Percentiles rank a stretch among this genome's conserved stretches.
phyloP scores from a whole-genome alignment of 2,329 filamentous ascomycete species.

The Phoma herbarum region DNA sequence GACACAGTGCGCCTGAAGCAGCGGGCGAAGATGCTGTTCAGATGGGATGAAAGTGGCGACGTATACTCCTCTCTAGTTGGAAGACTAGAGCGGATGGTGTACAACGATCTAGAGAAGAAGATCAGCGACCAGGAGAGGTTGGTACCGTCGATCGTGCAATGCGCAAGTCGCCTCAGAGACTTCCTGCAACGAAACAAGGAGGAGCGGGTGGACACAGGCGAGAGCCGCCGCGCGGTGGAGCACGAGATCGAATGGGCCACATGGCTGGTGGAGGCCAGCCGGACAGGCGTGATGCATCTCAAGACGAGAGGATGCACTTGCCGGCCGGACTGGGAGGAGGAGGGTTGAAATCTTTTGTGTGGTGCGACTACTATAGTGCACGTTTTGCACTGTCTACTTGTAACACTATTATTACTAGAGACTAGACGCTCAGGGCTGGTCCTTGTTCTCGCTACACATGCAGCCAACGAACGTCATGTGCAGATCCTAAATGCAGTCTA shows the following conservation, averaged over 20 bases:
- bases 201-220: conserved; percentile 36
- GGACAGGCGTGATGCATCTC: conserved; percentile 43
- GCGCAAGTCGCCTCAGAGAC: conserved; percentile 29
- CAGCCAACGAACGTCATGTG: conserved; percentile 9
- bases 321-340: conserved; percentile 37
- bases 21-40: conserved; percentile 28
- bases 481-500: conserved; percentile 3
- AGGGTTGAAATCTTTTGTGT: conserved; percentile 4
- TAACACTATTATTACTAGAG: conserved; percentile 4
- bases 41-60: conserved; percentile 29
- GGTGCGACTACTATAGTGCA: not conserved
- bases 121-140: not conserved
- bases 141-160: conserved; percentile 10
- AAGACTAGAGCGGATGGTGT: conserved; percentile 17
- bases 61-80: conserved; percentile 28
- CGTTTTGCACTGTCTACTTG: not conserved
- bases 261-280: conserved; percentile 39
- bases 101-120: conserved; percentile 10
- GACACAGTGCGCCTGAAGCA: conserved; percentile 33
- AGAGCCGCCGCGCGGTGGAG: conserved; percentile 28
- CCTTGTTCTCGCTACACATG: conserved; percentile 18
- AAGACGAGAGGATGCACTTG: conserved; percentile 37
- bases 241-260: conserved; percentile 44
- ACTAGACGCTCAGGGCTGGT: conserved; percentile 14
- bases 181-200: conserved; percentile 28